Base-by-base conservation (phyloP, 2,329 filamentous ascomycete species). In the Calonectria henricotiae region DNA sequence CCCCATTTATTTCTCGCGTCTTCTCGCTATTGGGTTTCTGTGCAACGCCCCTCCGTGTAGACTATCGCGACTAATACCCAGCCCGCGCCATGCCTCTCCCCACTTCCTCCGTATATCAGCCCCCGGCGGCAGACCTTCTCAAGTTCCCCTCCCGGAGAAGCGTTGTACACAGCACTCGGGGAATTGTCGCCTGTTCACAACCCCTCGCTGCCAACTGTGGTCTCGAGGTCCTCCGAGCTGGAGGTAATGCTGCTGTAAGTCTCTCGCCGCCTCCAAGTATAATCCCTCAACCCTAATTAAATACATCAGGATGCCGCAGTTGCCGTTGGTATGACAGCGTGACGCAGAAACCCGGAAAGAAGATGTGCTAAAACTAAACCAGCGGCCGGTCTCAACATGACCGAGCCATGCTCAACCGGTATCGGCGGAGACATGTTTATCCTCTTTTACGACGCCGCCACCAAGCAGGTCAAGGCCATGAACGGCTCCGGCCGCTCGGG, bases 351-450 rank as follows among this genome's bases (percentile, higher is more conserved):
- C 13, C 55, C 58, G 11, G 58, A 17, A 20, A 20, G 15, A 11
- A 23, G 1, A 1, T 7, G 37, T 44, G 17, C 37, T 61, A 70
- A 62, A 62, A 32, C n/a, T 0, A 5, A 5, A 3, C 4, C 68
- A 94, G 96, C 96, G 51, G 96, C 96, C 37, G 95, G 91, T 5
- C 87, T 99, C 67, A 98, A 98, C 83, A 89, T 98, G 79, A 98
- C 96, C 0, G 96, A 99, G 80, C 96, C 96, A 8, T 91, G 91
- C 69, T 96, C 93, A 6, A 98, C 96, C 0, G 96, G 96, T 46
- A 98, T 99, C 70, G 96, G 96, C 68, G 96, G 96, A 72, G 96
- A 99, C 83, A 95, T 98, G 91, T 99, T 98, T 84, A 95, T 95
- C 82, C 89, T 98, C 41, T 98, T 90, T 86, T 98, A 96, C 85